Evolutionary conservation across 2,329 filamentous ascomycete species (phyloP), one percentile per base, ranked within the genome.

Genomic region (Erysiphe pisi): DNA sequence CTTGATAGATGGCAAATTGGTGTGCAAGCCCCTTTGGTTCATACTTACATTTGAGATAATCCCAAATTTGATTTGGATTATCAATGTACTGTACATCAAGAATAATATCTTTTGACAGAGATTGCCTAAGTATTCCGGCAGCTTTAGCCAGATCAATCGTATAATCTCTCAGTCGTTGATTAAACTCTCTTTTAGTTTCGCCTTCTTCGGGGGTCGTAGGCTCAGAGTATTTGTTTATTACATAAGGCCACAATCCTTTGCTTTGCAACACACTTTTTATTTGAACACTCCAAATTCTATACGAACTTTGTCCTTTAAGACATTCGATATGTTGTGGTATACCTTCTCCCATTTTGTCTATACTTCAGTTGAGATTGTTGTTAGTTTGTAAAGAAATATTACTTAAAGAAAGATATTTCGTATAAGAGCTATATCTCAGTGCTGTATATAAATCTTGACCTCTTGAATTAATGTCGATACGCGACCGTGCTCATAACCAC

Each of bases 51-150:
- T 71, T 71, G 9, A 71, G 65, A 71, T 20, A 71, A 18, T 9
- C 18, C 65, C 65, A 43, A 4, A 45, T 18, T 14, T 71, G 7
- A 16, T 71, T 11, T 40, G 65, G 65, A 18, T 28, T 25, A 4
- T 75, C 71, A 25, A 75, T n/a, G 47, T 63, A 65, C 22, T 63
- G 49, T n/a, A 61, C 52, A 76, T 76, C 75, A 47, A 63, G 43
- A 49, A 76, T 63, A 12, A 76, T 43, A 47, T 20, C 65, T 4
- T 56, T 56, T 18, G 22, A 56, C 12, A 56, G 22, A 4, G 12
- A n/a, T n/a, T 56, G 49, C 22, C 43, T 12, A n/a, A 71, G 31
- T 20, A 43, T 71, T n/a, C 65, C 65, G 6, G 65, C 9, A 25
- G 22, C 7, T 68, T 68, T 68, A 28, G 22, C 63, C 4, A 18